Evolutionary conservation across 129 eudicot genomes (phyloP), one percentile per base, ranked within the genome.

Genomic region (Centella asiatica): DNA sequence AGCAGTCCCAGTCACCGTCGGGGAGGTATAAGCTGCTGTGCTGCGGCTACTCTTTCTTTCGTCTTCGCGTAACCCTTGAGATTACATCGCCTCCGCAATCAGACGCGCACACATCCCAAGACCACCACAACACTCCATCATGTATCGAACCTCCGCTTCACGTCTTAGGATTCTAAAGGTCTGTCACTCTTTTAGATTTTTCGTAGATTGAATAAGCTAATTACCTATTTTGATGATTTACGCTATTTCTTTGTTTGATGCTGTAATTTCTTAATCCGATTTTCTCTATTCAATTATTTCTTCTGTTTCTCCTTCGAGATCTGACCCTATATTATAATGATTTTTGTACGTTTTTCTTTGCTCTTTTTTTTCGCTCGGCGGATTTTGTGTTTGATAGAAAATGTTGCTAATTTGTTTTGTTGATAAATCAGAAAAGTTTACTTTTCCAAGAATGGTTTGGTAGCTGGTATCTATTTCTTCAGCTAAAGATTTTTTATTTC

Each of bases 81-180:
- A 11, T 13, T 37, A 37, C 8, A n/a, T n/a, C 47, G 15, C 6
- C 2, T 28, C 54, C 19, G 12, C 1, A 1, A 17, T n/a, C 26
- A 10, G 9, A 9, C 4, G 1, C 22, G 51, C 42, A 42, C 5
- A 4, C 3, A 14, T 42, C 13, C 15, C 12, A 42, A 4, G 13
- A 9, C 8, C 1, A 7, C 42, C 12, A 36, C 7, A 32, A 32
- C 36, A 32, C 15, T 17, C 7, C 73, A 69, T 49, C 75, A 90
- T 90, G 98, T 90, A 90, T 57, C 80, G 95, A 46, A 69, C 83
- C 10, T 79, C 83, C 60, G 65, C 79, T 65, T 85, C 97, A 27
- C 85, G 85, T 28, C 73, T 90, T 53, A 68, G 81, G 71, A 76
- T 85, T 72, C 85, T 90, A 53, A 84, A 84, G 95, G 98, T 90